Base-by-base conservation (phyloP, 2,329 filamentous ascomycete species). In the Penicillium brevicompactum region DNA sequence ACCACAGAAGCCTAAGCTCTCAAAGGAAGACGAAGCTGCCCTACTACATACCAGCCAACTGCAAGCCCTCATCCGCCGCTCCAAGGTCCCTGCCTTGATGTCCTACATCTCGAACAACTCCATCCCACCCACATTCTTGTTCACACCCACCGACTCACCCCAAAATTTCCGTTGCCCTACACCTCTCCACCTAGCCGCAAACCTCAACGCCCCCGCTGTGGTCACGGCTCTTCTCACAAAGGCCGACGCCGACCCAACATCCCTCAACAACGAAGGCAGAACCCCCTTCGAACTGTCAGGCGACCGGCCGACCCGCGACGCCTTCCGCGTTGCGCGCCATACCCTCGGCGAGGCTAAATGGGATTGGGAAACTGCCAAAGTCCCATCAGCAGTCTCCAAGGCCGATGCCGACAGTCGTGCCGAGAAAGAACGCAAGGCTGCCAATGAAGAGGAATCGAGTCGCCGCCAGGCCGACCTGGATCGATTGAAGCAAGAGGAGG, bases 1-100 rank as follows among this genome's bases (percentile, higher is more conserved):
- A 49, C 70, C 67, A 37, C 67, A 72, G 48, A 76, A 76, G 54
- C 84, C 85, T 0, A 92, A 91, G 63, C 75, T 87, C 1, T 87
- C 86, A 0, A 91, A 95, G 64, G 91, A 93, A 71, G 91, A 97
- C 60, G 91, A 97, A 75, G 86, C 84, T 31, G 88, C 88, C 1
- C 75, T 88, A 3, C 79, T 97, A 3, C 93, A 99, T 70, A 97
- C 93, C 0, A 86, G 88, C 1, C 94, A 99, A 69, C 80, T 99
- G 0, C 91, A 94, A 67, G 89, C 91, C 1, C 82, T 97, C 24
- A 89, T 96, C 56, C 88, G 91, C 44, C 88, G 94, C 41, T 95
- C 91, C 2, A 97, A 96, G 73, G 85, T 94, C 0, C 93, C 94
- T 0, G 91, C 89, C 0, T 77, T 99, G 2, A 80, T 97, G 14